Evolutionary conservation across 2,329 filamentous ascomycete species (phyloP).

Genomic region (Taxawa tesnikishii): DNA sequence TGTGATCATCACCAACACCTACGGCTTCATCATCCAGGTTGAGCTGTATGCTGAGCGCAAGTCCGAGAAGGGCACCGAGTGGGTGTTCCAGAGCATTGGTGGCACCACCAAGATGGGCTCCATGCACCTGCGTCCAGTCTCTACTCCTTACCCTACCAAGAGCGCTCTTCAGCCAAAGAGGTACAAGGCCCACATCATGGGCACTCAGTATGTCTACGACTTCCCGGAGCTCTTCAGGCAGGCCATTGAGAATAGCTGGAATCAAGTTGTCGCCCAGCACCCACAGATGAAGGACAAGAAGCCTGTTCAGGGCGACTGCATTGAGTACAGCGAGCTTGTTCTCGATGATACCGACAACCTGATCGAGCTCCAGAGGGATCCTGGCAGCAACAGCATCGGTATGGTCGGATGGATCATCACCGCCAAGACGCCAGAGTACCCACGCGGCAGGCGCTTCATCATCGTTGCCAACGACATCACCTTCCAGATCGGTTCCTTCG

Average conservation of each 20-base stretch:
- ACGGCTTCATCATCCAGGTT: conserved; percentile 92
- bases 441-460: conserved; percentile 80
- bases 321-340: conserved; percentile 87
- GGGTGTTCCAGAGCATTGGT: conserved; percentile 96
- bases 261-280: conserved; percentile 60
- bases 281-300: conserved; percentile 65
- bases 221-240: conserved; percentile 99
- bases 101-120: conserved; percentile 89
- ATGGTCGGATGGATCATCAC: conserved; percentile 99
- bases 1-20: conserved; percentile 96
- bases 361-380: conserved; percentile 85
- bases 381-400: conserved; percentile 88
- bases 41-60: conserved; percentile 97
- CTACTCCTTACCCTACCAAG: conserved; percentile 91
- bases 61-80: conserved; percentile 86
- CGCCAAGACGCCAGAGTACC: conserved; percentile 91
- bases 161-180: conserved; percentile 97
- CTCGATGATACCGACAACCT: conserved; percentile 88
- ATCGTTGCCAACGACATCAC: conserved; percentile 99
- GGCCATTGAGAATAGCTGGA: conserved; percentile 92
- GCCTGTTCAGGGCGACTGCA: conserved; percentile 77
- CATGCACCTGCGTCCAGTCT: conserved; percentile 86
- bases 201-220: conserved; percentile 98
- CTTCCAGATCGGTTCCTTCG: conserved; percentile 96
- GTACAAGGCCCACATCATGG: conserved; percentile 99